Evolutionary conservation across 1,284 basidiomycete genomes (phyloP), one percentile per base, ranked within the genome.

Genomic region (Earliella scabrosa): DNA sequence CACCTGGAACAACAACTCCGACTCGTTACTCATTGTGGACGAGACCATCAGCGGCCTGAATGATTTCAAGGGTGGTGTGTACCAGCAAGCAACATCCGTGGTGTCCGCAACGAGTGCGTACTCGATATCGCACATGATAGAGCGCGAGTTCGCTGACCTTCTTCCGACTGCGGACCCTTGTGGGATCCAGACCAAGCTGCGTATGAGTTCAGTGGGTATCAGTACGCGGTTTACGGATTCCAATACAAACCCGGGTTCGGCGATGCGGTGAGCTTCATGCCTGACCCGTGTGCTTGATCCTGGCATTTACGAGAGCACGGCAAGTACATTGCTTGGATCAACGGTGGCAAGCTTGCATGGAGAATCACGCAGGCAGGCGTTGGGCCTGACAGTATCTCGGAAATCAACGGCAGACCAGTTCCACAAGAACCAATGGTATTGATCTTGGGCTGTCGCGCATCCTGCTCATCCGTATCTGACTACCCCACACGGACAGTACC

Each of bases 351-450:
- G 63, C 74, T 80, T 52, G 82, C 85, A 29, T 98, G 93, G 93
- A 90, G 86, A 3, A 64, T 97, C 47, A 82, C 83, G 34, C 80
- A 82, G 16, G 72, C 76, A 31, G 94, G 90, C 4, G 80, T 95
- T 74, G 96, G 75, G 4, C 81, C 89, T 2, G 88, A 95, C 67
- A 41, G 72, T 0, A 59, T 65, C 1, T 85, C 86, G n/a, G 76
- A 91, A 57, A 92, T 96, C 51, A 77, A 85, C 2, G 79, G 83
- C 34, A 80, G 96, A 43, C 82, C 88, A 4, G 80, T 98, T 43
- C 83, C 93, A 0, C 85, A 90, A 65, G 94, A 95, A 69, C 93
- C 93, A 2, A 85, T 95, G 88, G 87, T 86, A 66, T 43, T 75
- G 53, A 31, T 52, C 36, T 35, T 21, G 5, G 39, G 45, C 18